Evolutionary conservation across 768 basidiomycete genomes (phyloP).

Genomic region (Erythrobasidium yunnanense): DNA sequence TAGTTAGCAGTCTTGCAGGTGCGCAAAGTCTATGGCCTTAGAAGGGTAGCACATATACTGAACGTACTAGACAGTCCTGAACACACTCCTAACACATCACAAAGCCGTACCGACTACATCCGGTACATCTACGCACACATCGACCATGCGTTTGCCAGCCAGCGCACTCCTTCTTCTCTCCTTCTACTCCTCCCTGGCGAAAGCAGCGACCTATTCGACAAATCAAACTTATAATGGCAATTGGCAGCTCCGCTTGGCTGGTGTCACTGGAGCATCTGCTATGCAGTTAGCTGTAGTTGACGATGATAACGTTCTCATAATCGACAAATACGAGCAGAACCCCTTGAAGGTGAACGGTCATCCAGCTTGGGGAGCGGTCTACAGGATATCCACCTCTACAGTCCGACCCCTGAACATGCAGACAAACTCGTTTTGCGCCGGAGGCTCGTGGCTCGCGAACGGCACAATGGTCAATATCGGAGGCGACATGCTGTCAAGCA

Average conservation of each 20-base stretch:
- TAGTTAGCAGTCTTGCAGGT: too few relatives aligned
- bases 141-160: too few relatives aligned
- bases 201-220: not conserved
- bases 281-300: conserved; percentile 26
- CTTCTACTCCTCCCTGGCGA: too few relatives aligned
- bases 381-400: conserved; percentile 25
- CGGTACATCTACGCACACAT: too few relatives aligned
- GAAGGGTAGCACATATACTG: too few relatives aligned
- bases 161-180: too few relatives aligned
- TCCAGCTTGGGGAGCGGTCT: conserved; percentile 32
- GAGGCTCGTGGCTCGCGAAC: conserved; percentile 38
- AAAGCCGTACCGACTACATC: too few relatives aligned
- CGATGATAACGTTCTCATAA: conserved; percentile 20
- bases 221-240: not conserved
- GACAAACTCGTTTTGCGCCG: conserved; percentile 50
- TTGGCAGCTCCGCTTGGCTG: not conserved
- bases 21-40: too few relatives aligned
- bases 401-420: conserved; percentile 55
- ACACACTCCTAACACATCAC: too few relatives aligned
- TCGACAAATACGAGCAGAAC: conserved; percentile 36
- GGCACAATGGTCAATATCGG: conserved; percentile 39
- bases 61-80: too few relatives aligned
- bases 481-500: conserved; percentile 26
- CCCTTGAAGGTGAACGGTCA: conserved; percentile 20
- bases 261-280: conserved; percentile 55